phyloP scores from a whole-genome alignment of 305 asterid species.

The Lippia alba region DNA sequence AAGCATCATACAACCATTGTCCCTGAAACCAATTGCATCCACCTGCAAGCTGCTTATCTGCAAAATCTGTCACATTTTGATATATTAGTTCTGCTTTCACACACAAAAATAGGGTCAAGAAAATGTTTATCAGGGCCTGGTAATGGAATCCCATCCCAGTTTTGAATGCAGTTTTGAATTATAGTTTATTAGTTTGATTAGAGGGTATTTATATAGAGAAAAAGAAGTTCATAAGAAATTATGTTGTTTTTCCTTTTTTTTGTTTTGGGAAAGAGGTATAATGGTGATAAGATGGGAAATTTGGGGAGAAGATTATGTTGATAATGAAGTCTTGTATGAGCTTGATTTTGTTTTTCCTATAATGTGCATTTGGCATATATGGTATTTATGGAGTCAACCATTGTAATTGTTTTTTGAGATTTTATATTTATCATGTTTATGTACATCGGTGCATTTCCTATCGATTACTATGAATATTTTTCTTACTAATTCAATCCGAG shows the following conservation, averaged over 20 bases:
- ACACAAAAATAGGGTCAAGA: constrained; percentile 19
- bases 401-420: too few species aligned
- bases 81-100: constrained; percentile 32
- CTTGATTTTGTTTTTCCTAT: constrained; percentile 11
- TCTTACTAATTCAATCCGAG: too few species aligned
- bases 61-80: constrained; percentile 9
- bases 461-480: too few species aligned
- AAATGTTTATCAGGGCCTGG: constrained; percentile 22
- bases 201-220: background rate
- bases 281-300: background rate
- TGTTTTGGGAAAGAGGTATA: too few species aligned
- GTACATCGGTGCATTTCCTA: too few species aligned
- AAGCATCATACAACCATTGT: constrained; percentile 59
- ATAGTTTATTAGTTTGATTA: too few species aligned
- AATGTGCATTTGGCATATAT: background rate
- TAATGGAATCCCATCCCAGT: constrained; percentile 26
- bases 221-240: background rate
- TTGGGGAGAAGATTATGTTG: background rate
- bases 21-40: constrained; percentile 69
- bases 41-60: constrained; percentile 5
- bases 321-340: background rate
- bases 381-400: background rate
- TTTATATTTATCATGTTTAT: too few species aligned
- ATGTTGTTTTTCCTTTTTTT: too few species aligned
- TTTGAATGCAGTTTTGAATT: background rate